Percentiles rank a stretch among this genome's conserved stretches.
These are phyloP conservation scores for Exutisphaerella laricina DNA, from an alignment of 2,329 filamentous ascomycete genomes.

Conservation along the genomic window DNA sequence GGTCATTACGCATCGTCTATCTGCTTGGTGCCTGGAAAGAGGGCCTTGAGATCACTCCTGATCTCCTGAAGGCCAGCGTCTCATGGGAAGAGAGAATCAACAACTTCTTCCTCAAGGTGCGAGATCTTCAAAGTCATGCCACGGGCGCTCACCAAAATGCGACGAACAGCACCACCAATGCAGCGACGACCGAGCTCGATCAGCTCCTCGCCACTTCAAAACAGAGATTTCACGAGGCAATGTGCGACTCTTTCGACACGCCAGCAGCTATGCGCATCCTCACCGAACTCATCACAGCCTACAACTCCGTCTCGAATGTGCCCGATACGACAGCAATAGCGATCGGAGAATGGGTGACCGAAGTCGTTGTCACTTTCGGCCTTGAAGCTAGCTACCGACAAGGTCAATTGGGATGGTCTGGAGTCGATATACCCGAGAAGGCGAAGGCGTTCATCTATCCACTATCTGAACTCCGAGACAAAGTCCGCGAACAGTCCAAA, in stretches of 20 bases:
- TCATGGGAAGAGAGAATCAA: constrained; percentile 77
- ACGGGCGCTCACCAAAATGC: constrained; percentile 15
- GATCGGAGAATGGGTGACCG: constrained; percentile 73
- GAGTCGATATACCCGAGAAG: constrained; percentile 55
- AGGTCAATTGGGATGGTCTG: constrained; percentile 56
- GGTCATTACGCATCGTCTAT: constrained; percentile 79
- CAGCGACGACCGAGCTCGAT: no score
- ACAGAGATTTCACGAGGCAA: constrained; percentile 55
- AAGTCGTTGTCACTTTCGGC: constrained; percentile 78
- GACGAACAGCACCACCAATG: constrained; percentile 30
- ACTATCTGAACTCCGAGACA: constrained; percentile 52
- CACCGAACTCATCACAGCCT: constrained; percentile 68
- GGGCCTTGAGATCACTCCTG: constrained; percentile 76
- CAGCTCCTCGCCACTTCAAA: constrained; percentile 51
- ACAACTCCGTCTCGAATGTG: constrained; percentile 55
- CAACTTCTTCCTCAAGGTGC: constrained; percentile 59
- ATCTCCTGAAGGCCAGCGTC: constrained; percentile 67
- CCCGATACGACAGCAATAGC: constrained; percentile 46
- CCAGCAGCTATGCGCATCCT: constrained; percentile 72
- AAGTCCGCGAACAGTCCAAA: constrained; percentile 52
- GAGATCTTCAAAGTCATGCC: constrained; percentile 39
- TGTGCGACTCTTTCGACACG: constrained; percentile 85
- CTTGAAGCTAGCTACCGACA: constrained; percentile 55
- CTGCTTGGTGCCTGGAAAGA: constrained; percentile 85
- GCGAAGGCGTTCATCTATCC: constrained; percentile 59